Evolutionary conservation across 1,284 basidiomycete genomes (phyloP), one percentile per base, ranked within the genome.

Genomic region (Cryptococcus sp.): DNA sequence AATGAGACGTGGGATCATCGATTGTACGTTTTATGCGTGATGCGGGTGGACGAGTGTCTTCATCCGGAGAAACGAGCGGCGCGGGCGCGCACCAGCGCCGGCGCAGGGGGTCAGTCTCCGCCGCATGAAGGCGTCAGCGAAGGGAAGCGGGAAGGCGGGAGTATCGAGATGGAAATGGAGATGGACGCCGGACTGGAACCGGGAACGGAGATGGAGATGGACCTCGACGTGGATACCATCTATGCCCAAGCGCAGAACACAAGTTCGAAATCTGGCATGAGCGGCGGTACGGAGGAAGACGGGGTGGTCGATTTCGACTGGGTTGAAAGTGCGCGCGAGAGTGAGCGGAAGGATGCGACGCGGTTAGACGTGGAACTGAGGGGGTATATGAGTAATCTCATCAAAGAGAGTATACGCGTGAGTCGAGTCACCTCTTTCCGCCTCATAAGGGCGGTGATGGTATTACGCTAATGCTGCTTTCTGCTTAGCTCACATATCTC

Each of bases 331-430:
- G 61, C 57, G 7, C 50, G 45, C 22, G 62, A 66, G 35, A 44
- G 57, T 11, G 68, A 65, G 27, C 62, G 64, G 63, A 70, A 65
- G 39, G 72, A 77, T 48, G 49, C 39, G 17, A 53, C 58, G n/a
- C 65, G 64, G 45, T 61, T 76, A 53, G 65, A 61, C 27, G 71
- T 77, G 11, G 76, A 77, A 60, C 62, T 76, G 25, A 70, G 66
- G 49, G 73, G 73, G 10, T 77, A 76, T 61, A 65, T 74, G 62
- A 71, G 69, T 56, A 77, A 76, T 56, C 64, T 77, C 25, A 76
- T 76, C 68, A 76, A 74, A 52, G 75, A 77, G 65, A 72, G 69
- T 57, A 77, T 77, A 31, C 50, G 75, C 27, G 75, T 77, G 60
- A 65, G 75, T 63, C 38, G 39, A 20, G 19, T 46, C 25, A 23